phyloP scores from a whole-genome alignment of 2,329 filamentous ascomycete genomes.

The Zymoseptoria ardabiliae region DNA sequence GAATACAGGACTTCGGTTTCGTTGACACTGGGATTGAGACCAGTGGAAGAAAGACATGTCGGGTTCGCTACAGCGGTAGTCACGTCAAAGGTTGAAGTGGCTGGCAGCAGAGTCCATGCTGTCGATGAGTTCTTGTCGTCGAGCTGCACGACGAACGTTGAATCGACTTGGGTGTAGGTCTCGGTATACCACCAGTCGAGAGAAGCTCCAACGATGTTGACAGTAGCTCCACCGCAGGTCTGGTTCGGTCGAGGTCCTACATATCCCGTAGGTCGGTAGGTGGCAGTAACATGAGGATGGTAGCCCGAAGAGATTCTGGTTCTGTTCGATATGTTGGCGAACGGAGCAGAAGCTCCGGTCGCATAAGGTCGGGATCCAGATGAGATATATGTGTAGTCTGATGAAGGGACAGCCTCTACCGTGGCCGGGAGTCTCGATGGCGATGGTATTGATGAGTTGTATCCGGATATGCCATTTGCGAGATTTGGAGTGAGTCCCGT shows the following conservation, averaged over 20 bases:
- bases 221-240: slow-evolving; percentile 24
- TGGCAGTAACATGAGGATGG: not conserved
- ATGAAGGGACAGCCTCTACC: not conserved
- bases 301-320: not conserved
- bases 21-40: slow-evolving; percentile 14
- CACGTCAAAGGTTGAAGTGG: slow-evolving; percentile 28
- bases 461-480: not conserved
- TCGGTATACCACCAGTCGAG: slow-evolving; percentile 31
- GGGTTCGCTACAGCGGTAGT: slow-evolving; percentile 24
- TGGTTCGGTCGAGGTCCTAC: not conserved
- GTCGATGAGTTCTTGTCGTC: slow-evolving; percentile 23
- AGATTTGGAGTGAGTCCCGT: not conserved
- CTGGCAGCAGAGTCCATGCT: slow-evolving; percentile 26
- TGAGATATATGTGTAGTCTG: not conserved
- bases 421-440: not conserved
- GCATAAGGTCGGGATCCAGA: not conserved
- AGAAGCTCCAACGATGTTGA: slow-evolving; percentile 29
- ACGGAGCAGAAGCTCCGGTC: not conserved
- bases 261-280: not conserved
- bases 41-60: slow-evolving; percentile 20
- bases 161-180: slow-evolving; percentile 25
- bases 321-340: not conserved
- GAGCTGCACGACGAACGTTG: slow-evolving; percentile 26
- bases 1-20: slow-evolving; percentile 13
- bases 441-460: not conserved